Percentiles rank a stretch among this genome's conserved stretches.
phyloP scores from a whole-genome alignment of 257 asterid genomes.

The Jasminum sambac region DNA sequence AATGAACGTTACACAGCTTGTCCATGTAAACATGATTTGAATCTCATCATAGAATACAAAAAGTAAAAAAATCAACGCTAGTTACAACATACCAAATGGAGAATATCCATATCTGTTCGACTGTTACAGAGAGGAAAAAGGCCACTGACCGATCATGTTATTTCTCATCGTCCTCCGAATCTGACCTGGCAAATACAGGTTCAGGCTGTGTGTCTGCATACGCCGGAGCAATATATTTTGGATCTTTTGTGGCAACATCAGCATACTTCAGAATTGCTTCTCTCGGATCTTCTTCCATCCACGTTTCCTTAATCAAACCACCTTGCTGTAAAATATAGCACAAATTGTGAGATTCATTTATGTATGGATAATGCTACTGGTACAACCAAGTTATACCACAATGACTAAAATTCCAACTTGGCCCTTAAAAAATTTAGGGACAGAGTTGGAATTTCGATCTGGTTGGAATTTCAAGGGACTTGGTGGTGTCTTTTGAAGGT shows the following conservation, averaged over 20 bases:
- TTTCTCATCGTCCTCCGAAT: conserved; percentile 86
- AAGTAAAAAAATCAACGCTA: not conserved
- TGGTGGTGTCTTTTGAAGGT: conserved; percentile 3
- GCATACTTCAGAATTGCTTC: conserved; percentile 94
- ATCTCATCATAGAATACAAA: not conserved
- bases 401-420: too few relatives aligned
- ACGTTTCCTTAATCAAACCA: conserved; percentile 86
- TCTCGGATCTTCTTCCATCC: conserved; percentile 99
- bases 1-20: too few relatives aligned
- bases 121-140: not conserved
- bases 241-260: conserved; percentile 83
- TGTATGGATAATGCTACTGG: too few relatives aligned
- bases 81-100: not conserved
- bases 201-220: conserved; percentile 91
- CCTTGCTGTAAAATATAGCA: conserved; percentile 68
- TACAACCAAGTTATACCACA: too few relatives aligned
- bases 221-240: conserved; percentile 89
- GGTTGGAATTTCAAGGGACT: not conserved
- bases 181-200: conserved; percentile 68
- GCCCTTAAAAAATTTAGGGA: too few relatives aligned
- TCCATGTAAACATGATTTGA: too few relatives aligned
- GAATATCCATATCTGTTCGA: not conserved
- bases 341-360: conserved; percentile 6
- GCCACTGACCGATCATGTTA: conserved; percentile 18
- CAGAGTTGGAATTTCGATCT: too few relatives aligned